Percentiles rank a stretch among this genome's conserved stretches.
These are phyloP conservation scores for Bolboschoenoplectus hybrid DNA, from an alignment of 202 grass and related monocot genomes.

Conservation along the genomic window DNA sequence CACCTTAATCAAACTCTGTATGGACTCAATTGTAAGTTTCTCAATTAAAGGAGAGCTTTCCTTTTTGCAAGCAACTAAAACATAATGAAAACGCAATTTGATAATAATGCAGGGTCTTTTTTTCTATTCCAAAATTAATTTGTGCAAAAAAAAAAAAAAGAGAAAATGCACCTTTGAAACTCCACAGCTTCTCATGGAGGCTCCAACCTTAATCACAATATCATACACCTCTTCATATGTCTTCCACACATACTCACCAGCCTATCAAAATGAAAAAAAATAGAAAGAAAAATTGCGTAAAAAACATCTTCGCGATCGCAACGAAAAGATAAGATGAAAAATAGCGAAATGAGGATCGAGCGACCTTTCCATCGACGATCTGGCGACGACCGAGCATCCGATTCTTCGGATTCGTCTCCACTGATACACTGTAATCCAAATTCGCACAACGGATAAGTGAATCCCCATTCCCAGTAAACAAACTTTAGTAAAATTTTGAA, in stretches of 20 bases:
- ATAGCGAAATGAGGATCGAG: neutral
- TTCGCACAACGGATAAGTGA: conserved; percentile 8
- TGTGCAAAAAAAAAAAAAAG: neutral
- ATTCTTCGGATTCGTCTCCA: conserved; percentile 44
- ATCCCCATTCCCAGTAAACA: neutral
- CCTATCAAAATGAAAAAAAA: conserved; percentile 42
- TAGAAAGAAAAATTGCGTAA: conserved; percentile 3
- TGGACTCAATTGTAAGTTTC: neutral
- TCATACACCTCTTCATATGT: conserved; percentile 81
- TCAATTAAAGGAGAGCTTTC: neutral
- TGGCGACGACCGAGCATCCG: conserved; percentile 44
- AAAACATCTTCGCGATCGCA: neutral
- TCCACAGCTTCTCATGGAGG: conserved; percentile 65
- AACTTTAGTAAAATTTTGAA: neutral
- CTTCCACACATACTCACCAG: conserved; percentile 67
- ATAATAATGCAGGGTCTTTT: neutral
- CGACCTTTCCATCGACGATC: conserved; percentile 44
- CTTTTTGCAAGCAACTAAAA: neutral
- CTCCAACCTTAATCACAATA: conserved; percentile 55
- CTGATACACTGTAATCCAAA: conserved; percentile 44
- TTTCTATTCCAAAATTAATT: neutral
- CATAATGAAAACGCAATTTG: neutral
- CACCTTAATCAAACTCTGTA: neutral
- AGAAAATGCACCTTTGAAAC: conserved; percentile 53
- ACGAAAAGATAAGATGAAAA: conserved; percentile 24